Base-by-base conservation (phyloP, 2,329 filamentous ascomycete species). In the Aureobasidium musti region DNA sequence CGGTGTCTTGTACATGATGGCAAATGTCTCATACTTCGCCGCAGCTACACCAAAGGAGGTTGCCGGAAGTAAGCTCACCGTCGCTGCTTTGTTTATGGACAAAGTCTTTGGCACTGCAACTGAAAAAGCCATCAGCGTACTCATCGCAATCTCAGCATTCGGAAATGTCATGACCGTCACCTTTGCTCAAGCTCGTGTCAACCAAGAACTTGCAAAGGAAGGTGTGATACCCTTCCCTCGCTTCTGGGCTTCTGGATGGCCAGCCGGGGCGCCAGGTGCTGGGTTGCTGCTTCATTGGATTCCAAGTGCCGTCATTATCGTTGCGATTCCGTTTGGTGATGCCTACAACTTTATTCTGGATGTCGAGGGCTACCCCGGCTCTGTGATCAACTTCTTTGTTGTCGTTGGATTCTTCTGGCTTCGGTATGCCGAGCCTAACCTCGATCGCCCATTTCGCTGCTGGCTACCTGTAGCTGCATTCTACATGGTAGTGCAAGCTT, bases 111-210 rank as follows among this genome's bases (percentile, higher is more conserved):
- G 88, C 88, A 0, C 75, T 79, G 1, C 79, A 79, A 89, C 88
- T 0, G 81, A 82, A 39, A 80, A 79, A 1, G 76, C 90, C 1
- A 77, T 91, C 2, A 86, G 88, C 0, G 74, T 90, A 10, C 84
- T 86, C 0, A 87, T 91, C 39, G 89, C 89, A 0, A 77, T 90
- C 28, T 90, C 87, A 1, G 88, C 87, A 0, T 84, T 82, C 1
- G 89, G 89, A 0, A 91, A 91, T 73, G 88, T 91, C 17, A 87
- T 91, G 83, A 87, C 90, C 0, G 87, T 89, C 2, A 86, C 87
- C 0, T 91, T 91, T 14, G 28, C 33, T 0, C 67, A 89, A 86
- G 84, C 88, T 5, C 84, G 89, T 2, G 77, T 90, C 2, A 91
- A 91, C 70, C 88, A 91, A 73, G 89, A 91, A 73, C 86, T 91